Evolutionary conservation across 106 monocot species (phyloP).

Genomic region (Agapanthus africanus): DNA sequence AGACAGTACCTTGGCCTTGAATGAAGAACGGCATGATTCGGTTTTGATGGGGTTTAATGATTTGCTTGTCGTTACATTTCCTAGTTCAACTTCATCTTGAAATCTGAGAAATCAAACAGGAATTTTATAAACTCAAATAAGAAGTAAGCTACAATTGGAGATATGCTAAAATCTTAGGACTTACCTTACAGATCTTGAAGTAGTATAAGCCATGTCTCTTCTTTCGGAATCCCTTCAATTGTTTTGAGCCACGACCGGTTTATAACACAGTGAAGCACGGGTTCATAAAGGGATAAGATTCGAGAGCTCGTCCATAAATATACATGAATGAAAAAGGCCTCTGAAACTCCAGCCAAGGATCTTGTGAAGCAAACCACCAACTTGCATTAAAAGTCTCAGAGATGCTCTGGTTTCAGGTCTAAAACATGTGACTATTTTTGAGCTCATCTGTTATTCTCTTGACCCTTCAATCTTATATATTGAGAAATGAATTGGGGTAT

Average conservation of each 20-base stretch:
- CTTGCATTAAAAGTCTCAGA: slow-evolving; percentile 15
- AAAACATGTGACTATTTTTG: slow-evolving; percentile 6
- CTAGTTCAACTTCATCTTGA: slow-evolving; percentile 17
- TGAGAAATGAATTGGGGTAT: not conserved
- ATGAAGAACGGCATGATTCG: slow-evolving; percentile 9
- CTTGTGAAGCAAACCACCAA: slow-evolving; percentile 25
- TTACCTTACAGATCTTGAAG: slow-evolving; percentile 34
- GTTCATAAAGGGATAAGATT: not conserved
- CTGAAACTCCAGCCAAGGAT: slow-evolving; percentile 12
- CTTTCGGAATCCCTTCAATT: not conserved
- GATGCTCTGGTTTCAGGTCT: not conserved
- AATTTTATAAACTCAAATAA: not conserved
- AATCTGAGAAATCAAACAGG: slow-evolving; percentile 24
- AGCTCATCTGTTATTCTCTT: not conserved
- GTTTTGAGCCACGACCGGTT: not conserved
- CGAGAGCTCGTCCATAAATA: slow-evolving; percentile 7
- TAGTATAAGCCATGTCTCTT: slow-evolving; percentile 20
- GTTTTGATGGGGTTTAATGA: not conserved
- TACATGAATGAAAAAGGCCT: slow-evolving; percentile 11
- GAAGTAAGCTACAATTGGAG: not conserved
- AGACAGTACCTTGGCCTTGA: slow-evolving; percentile 44
- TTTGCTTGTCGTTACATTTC: not conserved
- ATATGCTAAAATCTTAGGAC: not conserved
- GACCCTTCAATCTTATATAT: not conserved
- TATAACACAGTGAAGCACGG: not conserved